Conservation (phyloP, 2,329 filamentous ascomycete genomes). For the Alternaria gansuensis region DNA sequence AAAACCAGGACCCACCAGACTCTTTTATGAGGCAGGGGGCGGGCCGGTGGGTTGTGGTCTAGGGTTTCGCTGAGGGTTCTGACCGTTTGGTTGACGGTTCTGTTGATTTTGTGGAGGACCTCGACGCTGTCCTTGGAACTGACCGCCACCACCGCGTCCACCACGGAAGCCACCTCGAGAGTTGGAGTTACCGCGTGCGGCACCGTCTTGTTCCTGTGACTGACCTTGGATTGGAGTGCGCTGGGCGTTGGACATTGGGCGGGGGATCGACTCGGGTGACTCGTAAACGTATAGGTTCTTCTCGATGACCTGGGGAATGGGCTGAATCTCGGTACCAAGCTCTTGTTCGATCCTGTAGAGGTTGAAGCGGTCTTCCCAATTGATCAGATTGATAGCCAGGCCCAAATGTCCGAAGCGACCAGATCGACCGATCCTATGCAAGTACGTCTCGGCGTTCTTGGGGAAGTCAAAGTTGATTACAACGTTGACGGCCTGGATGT, state of each 20-base stretch:
- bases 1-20: constrained; percentile 26
- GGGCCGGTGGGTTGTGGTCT: constrained; percentile 46
- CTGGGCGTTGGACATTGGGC: constrained; percentile 71
- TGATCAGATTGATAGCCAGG: constrained; percentile 98
- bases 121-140: constrained; percentile 45
- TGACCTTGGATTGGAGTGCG: constrained; percentile 41
- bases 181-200: constrained; percentile 34
- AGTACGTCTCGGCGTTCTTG: constrained; percentile 98
- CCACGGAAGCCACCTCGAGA: constrained; percentile 44
- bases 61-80: constrained; percentile 47
- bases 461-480: constrained; percentile 99
- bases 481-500: constrained; percentile 98
- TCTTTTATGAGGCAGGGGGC: constrained; percentile 37
- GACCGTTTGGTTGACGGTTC: constrained; percentile 48
- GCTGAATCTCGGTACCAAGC: constrained; percentile 93
- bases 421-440: constrained; percentile 97
- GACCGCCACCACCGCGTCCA: constrained; percentile 48
- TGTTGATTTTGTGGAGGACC: constrained; percentile 43
- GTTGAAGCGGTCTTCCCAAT: constrained; percentile 99
- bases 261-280: constrained; percentile 90
- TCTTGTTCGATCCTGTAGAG: constrained; percentile 99
- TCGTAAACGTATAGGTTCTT: constrained; percentile 99
- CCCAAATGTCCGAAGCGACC: constrained; percentile 96
- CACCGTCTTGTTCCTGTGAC: constrained; percentile 42
- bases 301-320: constrained; percentile 94